phyloP scores from a whole-genome alignment of 2,329 filamentous ascomycete species.

The Exophiala dermatitidis region DNA sequence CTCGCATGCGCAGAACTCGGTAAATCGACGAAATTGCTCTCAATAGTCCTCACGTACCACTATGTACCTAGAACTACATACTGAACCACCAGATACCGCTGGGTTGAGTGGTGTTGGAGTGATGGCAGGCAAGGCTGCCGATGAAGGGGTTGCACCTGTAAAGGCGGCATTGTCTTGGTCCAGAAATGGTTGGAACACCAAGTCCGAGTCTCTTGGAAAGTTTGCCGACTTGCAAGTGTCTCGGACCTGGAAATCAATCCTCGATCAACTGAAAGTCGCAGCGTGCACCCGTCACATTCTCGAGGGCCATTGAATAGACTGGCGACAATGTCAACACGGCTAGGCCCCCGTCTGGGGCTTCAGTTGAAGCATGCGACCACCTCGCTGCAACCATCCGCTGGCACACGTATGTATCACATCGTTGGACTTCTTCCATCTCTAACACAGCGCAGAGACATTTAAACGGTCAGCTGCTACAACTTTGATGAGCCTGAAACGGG shows the following conservation, averaged over 20 bases:
- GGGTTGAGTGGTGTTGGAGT: no score
- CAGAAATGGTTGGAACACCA: no score
- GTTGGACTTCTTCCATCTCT: neutral
- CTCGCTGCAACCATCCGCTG: neutral
- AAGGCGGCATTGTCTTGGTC: no score
- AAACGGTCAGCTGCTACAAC: conserved; percentile 6
- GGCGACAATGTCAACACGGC: neutral
- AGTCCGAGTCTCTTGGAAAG: neutral
- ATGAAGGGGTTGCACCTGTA: no score
- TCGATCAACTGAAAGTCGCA: neutral
- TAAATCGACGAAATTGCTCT: no score
- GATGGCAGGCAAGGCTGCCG: no score
- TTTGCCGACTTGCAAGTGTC: neutral
- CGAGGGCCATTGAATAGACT: neutral
- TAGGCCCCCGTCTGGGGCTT: neutral
- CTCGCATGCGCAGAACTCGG: no score
- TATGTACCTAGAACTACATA: no score
- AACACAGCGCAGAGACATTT: conserved; percentile 4
- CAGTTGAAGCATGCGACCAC: neutral
- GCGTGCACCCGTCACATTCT: neutral
- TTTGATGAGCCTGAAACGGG: conserved; percentile 4
- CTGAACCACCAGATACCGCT: no score
- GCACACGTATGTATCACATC: neutral
- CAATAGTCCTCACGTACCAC: no score
- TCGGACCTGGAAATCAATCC: neutral